Percentiles rank a stretch among this genome's conserved stretches.
These are phyloP conservation scores for Lodderomyces parapsilosis DNA, from an alignment of 1,139 yeast species.

Conservation along the genomic window DNA sequence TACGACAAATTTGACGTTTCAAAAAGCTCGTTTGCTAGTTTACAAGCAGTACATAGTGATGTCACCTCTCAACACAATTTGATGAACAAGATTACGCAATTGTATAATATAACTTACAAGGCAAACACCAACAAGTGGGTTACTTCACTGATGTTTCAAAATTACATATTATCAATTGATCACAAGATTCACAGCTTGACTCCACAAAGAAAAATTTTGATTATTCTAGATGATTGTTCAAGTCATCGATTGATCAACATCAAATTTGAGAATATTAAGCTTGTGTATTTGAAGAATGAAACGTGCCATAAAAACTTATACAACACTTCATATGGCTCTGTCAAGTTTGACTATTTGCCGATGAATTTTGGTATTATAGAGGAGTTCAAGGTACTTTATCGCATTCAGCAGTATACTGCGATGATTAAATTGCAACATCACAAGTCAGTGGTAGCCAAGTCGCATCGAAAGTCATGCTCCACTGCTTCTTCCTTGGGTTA, in stretches of 20 bases:
- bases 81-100: constrained; percentile 49
- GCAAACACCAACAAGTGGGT: constrained; percentile 65
- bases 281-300: constrained; percentile 44
- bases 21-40: constrained; percentile 28
- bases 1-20: constrained; percentile 54
- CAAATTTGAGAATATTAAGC: constrained; percentile 50
- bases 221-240: constrained; percentile 60
- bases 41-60: constrained; percentile 26
- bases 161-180: constrained; percentile 59
- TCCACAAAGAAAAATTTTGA: constrained; percentile 49
- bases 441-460: constrained; percentile 13
- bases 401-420: constrained; percentile 59
- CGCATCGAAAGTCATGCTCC: not conserved
- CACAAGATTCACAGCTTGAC: constrained; percentile 45
- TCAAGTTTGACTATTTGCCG: constrained; percentile 53
- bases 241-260: constrained; percentile 61
- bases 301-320: constrained; percentile 41
- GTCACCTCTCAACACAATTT: constrained; percentile 23
- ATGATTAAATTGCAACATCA: constrained; percentile 42
- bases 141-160: constrained; percentile 63
- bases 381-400: constrained; percentile 58
- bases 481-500: not conserved
- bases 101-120: constrained; percentile 54
- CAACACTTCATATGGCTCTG: constrained; percentile 33
- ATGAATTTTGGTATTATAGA: constrained; percentile 66